These are phyloP conservation scores for Groenewaldozyma sp. DNA, from an alignment of 1,139 yeast species.

Conservation along the genomic window DNA sequence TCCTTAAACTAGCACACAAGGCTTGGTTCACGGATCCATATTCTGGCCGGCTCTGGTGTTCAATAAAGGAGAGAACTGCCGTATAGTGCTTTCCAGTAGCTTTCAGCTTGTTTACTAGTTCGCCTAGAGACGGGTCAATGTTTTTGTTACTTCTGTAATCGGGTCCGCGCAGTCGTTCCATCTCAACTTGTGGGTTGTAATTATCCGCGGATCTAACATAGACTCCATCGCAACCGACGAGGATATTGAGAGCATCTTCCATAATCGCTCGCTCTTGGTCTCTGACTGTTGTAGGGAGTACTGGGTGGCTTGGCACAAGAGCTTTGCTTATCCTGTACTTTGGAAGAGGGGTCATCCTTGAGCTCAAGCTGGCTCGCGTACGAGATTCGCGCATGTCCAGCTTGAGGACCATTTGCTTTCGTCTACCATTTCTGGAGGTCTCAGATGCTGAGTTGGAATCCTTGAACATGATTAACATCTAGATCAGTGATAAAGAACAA, in stretches of 20 bases:
- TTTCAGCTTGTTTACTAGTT: conserved; percentile 55
- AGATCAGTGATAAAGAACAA: no score
- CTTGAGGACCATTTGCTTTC: neutral
- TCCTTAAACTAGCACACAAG: conserved; percentile 51
- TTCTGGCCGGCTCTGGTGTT: conserved; percentile 42
- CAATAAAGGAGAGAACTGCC: conserved; percentile 46
- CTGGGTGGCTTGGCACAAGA: conserved; percentile 4
- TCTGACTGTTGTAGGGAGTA: conserved; percentile 20
- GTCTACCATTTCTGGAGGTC: no score
- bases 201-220: conserved; percentile 61
- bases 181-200: conserved; percentile 38
- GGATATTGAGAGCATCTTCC: conserved; percentile 57
- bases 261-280: conserved; percentile 66
- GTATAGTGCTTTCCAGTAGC: conserved; percentile 55
- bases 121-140: conserved; percentile 66
- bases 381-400: neutral
- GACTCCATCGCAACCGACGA: conserved; percentile 72
- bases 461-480: no score
- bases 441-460: no score
- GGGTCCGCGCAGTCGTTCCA: conserved; percentile 50
- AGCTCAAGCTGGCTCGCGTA: neutral
- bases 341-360: neutral
- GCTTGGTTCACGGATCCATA: conserved; percentile 73
- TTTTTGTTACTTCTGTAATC: conserved; percentile 65
- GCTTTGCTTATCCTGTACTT: neutral